A percentile compares a stretch with the other conserved stretches of the same genome.
Conservation (phyloP, 768 basidiomycete species). For the Dioszegia crocea region DNA sequence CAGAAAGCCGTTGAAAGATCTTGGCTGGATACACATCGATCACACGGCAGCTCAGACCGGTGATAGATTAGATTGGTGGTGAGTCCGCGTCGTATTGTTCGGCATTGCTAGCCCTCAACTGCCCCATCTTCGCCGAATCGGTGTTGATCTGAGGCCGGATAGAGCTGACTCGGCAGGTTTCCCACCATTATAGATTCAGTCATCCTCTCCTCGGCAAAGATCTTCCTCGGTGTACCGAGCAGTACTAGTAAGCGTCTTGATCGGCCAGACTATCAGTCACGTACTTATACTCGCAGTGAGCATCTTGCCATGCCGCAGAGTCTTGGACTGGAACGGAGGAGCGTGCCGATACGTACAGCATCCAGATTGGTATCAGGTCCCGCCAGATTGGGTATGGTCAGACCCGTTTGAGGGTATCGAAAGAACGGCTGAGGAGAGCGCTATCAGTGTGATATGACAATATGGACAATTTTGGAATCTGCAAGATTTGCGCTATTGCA, state of each 20-base stretch:
- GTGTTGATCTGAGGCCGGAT: not conserved
- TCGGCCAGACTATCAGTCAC: not conserved
- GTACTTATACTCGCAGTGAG: constrained; percentile 6
- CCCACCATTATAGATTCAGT: constrained; percentile 13
- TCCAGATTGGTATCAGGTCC: too few relatives aligned
- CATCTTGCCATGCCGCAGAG: constrained; percentile 6
- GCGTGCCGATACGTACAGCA: too few relatives aligned
- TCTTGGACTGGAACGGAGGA: constrained; percentile 8
- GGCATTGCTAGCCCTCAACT: too few relatives aligned
- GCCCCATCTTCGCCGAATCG: too few relatives aligned
- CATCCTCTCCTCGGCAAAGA: constrained; percentile 4
- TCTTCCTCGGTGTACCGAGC: constrained; percentile 8
- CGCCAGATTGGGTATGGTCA: too few relatives aligned
- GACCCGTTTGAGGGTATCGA: too few relatives aligned
- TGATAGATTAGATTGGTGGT: constrained; percentile 12
- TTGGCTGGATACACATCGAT: constrained; percentile 6
- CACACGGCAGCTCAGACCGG: constrained; percentile 2
- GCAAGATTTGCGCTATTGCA: too few relatives aligned
- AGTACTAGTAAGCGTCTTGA: constrained; percentile 12
- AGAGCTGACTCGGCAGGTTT: not conserved
- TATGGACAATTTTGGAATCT: too few relatives aligned
- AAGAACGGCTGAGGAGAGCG: too few relatives aligned
- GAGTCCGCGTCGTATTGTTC: too few relatives aligned
- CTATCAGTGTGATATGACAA: too few relatives aligned
- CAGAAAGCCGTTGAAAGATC: not conserved